Base-by-base conservation (phyloP, 305 asterid species). In the Salvia sclarea region DNA sequence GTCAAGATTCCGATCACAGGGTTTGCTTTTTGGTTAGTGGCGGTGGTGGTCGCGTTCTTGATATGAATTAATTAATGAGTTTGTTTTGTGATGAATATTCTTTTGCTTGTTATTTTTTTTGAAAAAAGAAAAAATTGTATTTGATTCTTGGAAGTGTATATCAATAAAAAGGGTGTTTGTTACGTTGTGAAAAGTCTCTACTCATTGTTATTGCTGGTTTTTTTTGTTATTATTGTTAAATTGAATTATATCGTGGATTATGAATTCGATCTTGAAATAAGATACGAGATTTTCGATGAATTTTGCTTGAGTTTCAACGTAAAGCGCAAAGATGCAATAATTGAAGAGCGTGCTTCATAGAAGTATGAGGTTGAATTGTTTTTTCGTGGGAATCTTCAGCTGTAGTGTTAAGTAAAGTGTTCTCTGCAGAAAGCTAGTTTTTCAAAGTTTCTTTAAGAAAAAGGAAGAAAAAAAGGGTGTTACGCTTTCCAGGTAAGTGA, bases 401-500 rank as follows among this genome's bases (percentile, higher is more conserved):
- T 44, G 37, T 63, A 48, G 22, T 74, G 60, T 28, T 13, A 18
- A 17, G 30, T 54, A 54, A 54, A 54, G 61, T 28, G 40, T 54
- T 54, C 2, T 28, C 12, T 33, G 52, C 21, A n/a, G 25, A 41
- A 43, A 62, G 72, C 52, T 68, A 50, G 18, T 17, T 50, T 66
- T 54, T 37, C 24, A 73, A 68, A 74, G 71, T 55, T 59, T 31
- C 22, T 45, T 50, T 61, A 73, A 75, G 61, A 60, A 60, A 55
- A 71, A 74, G 65, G 72, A 25, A 35, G 52, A 48, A 43, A 38
- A 38, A 62, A 80, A 62, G 73, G 54, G 63, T 62, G 12, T 31
- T 18, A 33, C 37, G 9, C 79, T 81, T 81, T 81, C 71, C 81
- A 78, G 79, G 63, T 45, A 59, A 56, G 72, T 67, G 52, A 62